Percentiles rank a stretch among this genome's conserved stretches.
phyloP scores from a whole-genome alignment of 2,329 filamentous ascomycete species.

The Penicillium crustosum region DNA sequence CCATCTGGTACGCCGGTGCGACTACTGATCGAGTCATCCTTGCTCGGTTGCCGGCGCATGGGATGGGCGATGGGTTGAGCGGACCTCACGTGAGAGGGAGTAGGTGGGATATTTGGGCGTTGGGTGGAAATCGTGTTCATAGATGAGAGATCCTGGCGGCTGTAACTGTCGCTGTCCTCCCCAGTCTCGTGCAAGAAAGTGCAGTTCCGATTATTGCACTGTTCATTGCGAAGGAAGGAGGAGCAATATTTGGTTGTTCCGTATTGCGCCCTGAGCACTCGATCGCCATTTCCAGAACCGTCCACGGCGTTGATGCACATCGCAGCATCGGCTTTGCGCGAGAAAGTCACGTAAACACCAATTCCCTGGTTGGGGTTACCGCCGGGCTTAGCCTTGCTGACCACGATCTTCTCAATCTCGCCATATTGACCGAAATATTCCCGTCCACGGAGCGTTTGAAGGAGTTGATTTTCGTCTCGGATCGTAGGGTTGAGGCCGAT shows the following conservation, averaged over 20 bases:
- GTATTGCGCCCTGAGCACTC: constrained; percentile 71
- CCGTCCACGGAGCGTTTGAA: constrained; percentile 83
- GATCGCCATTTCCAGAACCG: constrained; percentile 85
- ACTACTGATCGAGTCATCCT: constrained; percentile 62
- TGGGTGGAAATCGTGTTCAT: constrained; percentile 87
- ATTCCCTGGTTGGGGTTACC: constrained; percentile 74
- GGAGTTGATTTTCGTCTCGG: constrained; percentile 79
- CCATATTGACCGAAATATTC: constrained; percentile 99
- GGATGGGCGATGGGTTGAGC: constrained; percentile 55
- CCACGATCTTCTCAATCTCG: constrained; percentile 97
- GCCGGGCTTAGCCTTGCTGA: constrained; percentile 87
- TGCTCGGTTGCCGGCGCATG: constrained; percentile 75
- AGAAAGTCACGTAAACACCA: constrained; percentile 98
- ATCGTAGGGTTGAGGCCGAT: constrained; percentile 90
- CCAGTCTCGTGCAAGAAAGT: constrained; percentile 98
- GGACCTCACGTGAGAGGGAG: constrained; percentile 50
- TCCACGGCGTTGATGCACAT: constrained; percentile 90
- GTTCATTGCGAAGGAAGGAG: constrained; percentile 90
- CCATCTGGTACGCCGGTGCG: constrained; percentile 68
- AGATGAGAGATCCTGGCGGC: constrained; percentile 87
- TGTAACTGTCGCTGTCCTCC: constrained; percentile 97
- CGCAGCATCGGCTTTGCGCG: constrained; percentile 84
- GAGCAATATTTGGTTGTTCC: constrained; percentile 99
- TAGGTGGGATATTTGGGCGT: constrained; percentile 60
- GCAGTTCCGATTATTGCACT: constrained; percentile 91